phyloP scores from a whole-genome alignment of 2,329 filamentous ascomycete genomes.

The Zopfia rhizophila region DNA sequence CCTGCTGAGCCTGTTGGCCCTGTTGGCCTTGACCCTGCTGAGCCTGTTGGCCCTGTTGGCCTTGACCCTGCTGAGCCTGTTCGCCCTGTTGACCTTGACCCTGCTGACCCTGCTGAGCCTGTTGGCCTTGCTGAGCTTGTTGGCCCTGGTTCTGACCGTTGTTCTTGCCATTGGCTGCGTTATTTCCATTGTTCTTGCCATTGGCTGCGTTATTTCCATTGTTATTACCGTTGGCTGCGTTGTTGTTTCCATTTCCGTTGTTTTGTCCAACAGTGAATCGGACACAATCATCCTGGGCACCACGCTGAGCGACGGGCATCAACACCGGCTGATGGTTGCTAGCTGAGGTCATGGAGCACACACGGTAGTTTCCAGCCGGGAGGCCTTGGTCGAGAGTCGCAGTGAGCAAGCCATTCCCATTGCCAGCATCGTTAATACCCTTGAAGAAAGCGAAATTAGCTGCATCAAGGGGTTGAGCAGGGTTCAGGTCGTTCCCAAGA shows the following conservation, averaged over 20 bases:
- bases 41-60: slow-evolving; percentile 14
- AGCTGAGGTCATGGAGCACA: slow-evolving; percentile 63
- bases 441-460: slow-evolving; percentile 67
- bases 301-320: slow-evolving; percentile 67
- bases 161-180: slow-evolving; percentile 15
- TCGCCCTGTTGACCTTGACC: slow-evolving; percentile 19
- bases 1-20: slow-evolving; percentile 21
- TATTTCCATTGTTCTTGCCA: slow-evolving; percentile 8
- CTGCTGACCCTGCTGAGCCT: slow-evolving; percentile 15
- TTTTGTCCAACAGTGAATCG: slow-evolving; percentile 56
- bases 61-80: slow-evolving; percentile 22
- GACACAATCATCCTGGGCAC: slow-evolving; percentile 64
- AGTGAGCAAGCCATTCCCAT: slow-evolving; percentile 58
- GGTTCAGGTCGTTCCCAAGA: slow-evolving; percentile 51
- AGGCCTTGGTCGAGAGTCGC: slow-evolving; percentile 60
- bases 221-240: slow-evolving; percentile 8
- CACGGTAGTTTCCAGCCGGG: slow-evolving; percentile 60
- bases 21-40: slow-evolving; percentile 15
- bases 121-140: slow-evolving; percentile 6
- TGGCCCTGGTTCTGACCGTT: slow-evolving; percentile 7
- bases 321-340: slow-evolving; percentile 67
- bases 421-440: slow-evolving; percentile 64
- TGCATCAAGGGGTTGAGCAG: slow-evolving; percentile 50
- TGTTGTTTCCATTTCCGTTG: slow-evolving; percentile 14
- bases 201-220: slow-evolving; percentile 20